Evolutionary conservation across 2,329 filamentous ascomycete species (phyloP).

Genomic region (Cadophora malorum): DNA sequence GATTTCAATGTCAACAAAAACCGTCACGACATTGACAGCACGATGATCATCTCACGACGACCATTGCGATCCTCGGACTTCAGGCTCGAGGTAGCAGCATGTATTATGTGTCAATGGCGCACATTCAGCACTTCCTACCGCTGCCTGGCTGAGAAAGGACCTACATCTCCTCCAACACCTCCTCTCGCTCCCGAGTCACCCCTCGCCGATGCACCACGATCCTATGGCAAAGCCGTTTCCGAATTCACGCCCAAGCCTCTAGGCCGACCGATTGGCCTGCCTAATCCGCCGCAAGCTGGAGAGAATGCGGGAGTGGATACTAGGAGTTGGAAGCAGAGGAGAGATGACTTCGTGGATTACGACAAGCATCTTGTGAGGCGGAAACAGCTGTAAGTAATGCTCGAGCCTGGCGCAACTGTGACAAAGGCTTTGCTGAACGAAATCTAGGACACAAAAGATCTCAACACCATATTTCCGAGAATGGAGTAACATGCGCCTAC

Average conservation of each 20-base stretch:
- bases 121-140: slow-evolving; percentile 55
- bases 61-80: slow-evolving; percentile 31
- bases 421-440: slow-evolving; percentile 21
- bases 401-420: too few species aligned
- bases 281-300: slow-evolving; percentile 72
- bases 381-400: slow-evolving; percentile 67
- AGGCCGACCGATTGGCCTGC: slow-evolving; percentile 81
- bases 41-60: slow-evolving; percentile 41
- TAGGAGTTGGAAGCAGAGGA: slow-evolving; percentile 70
- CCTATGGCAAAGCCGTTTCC: slow-evolving; percentile 61
- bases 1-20: slow-evolving; percentile 17
- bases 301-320: slow-evolving; percentile 82
- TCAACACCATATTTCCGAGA: slow-evolving; percentile 93
- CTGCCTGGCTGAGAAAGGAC: slow-evolving; percentile 43
- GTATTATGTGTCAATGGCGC: slow-evolving; percentile 59
- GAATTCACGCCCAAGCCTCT: slow-evolving; percentile 66
- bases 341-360: slow-evolving; percentile 83
- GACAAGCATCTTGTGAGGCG: slow-evolving; percentile 82
- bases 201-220: slow-evolving; percentile 63
- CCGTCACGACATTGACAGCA: slow-evolving; percentile 14
- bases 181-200: slow-evolving; percentile 48
- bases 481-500: slow-evolving; percentile 82
- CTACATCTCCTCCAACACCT: slow-evolving; percentile 26
- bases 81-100: slow-evolving; percentile 47
- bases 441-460: slow-evolving; percentile 71